These are phyloP conservation scores for Phoma sp. DNA, from an alignment of 2,329 filamentous ascomycete genomes.

Conservation along the genomic window DNA sequence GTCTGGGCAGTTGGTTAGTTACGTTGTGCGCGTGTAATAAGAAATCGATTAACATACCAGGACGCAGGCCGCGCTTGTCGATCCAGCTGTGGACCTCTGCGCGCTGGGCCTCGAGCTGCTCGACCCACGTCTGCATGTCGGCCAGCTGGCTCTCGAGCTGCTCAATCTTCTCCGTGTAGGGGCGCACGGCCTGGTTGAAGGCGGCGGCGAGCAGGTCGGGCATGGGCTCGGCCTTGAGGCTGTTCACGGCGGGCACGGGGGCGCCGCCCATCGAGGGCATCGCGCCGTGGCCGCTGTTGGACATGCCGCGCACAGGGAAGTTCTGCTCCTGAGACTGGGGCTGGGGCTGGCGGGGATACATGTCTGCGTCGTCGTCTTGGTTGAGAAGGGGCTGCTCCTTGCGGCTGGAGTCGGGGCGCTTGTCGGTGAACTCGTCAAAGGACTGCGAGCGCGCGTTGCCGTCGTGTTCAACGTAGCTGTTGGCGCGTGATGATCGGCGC, in stretches of 20 bases:
- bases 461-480: conserved; percentile 58
- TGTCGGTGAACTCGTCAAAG: conserved; percentile 50
- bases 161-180: conserved; percentile 61
- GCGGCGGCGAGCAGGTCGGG: conserved; percentile 59
- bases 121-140: conserved; percentile 58
- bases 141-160: conserved; percentile 58
- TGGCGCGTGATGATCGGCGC: conserved; percentile 54
- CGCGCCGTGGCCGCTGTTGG: conserved; percentile 27
- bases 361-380: conserved; percentile 40
- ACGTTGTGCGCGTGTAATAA: neutral
- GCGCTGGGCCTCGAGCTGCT: conserved; percentile 59
- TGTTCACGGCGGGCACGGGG: conserved; percentile 31
- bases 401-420: conserved; percentile 49
- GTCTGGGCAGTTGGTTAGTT: conserved; percentile 46
- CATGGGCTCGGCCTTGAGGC: conserved; percentile 49
- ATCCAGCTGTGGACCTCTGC: conserved; percentile 62
- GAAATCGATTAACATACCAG: conserved; percentile 49
- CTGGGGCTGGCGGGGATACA: conserved; percentile 54
- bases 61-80: conserved; percentile 60
- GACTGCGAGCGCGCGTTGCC: conserved; percentile 49
- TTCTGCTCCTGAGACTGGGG: conserved; percentile 51
- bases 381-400: conserved; percentile 27
- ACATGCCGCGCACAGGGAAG: conserved; percentile 29
- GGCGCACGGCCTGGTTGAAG: conserved; percentile 60
- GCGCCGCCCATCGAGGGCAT: conserved; percentile 33